Evolutionary conservation across 148 eudicot species (phyloP).

Genomic region (Camellia granthamiana): DNA sequence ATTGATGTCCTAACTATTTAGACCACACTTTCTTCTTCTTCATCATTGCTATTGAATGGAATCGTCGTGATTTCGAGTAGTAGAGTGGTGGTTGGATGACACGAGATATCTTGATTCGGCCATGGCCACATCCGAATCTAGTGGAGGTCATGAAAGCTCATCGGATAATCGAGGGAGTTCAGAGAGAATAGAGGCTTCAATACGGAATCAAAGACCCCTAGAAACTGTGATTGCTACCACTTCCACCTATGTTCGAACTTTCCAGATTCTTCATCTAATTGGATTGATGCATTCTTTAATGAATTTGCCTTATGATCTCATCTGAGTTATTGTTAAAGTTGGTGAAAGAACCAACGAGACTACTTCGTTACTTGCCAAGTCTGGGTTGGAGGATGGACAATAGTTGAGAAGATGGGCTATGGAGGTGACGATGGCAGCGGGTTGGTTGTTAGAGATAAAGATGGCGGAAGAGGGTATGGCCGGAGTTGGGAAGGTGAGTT

Average conservation of each 20-base stretch:
- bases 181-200: slow-evolving; percentile 77
- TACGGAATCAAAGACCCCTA: slow-evolving; percentile 80
- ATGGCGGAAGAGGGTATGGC: too few species aligned
- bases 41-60: slow-evolving; percentile 16
- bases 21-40: neutral
- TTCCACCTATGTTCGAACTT: slow-evolving; percentile 84
- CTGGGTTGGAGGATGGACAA: slow-evolving; percentile 56
- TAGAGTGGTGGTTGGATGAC: slow-evolving; percentile 84
- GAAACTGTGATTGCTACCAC: slow-evolving; percentile 64
- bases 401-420: slow-evolving; percentile 66
- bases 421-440: slow-evolving; percentile 30
- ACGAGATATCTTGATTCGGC: slow-evolving; percentile 87
- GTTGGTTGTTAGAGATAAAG: too few species aligned
- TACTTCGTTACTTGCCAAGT: slow-evolving; percentile 51
- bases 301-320: slow-evolving; percentile 70
- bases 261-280: slow-evolving; percentile 79
- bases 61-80: slow-evolving; percentile 32
- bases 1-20: slow-evolving; percentile 21
- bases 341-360: slow-evolving; percentile 80
- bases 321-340: slow-evolving; percentile 91
- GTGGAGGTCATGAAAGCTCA: slow-evolving; percentile 85
- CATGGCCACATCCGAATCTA: slow-evolving; percentile 97
- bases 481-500: too few species aligned
- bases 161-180: slow-evolving; percentile 72
- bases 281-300: slow-evolving; percentile 90